Conservation (phyloP, 345 rosid genomes). For the Carallia pectinifolia region DNA sequence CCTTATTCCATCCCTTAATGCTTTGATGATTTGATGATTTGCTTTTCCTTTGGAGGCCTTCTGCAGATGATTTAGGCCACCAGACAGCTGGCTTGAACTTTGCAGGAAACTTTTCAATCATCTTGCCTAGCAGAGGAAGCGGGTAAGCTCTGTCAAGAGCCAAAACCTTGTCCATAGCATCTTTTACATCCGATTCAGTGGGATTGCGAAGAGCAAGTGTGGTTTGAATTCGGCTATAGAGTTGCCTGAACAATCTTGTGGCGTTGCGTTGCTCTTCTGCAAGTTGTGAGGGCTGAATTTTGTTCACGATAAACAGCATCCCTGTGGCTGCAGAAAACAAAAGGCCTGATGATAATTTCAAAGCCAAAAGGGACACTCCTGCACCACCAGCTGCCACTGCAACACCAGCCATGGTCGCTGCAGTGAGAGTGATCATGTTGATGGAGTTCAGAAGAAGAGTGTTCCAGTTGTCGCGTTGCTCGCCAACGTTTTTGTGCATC, state of each 20-base stretch:
- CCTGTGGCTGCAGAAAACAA: conserved; percentile 36
- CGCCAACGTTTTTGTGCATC: conserved; percentile 66
- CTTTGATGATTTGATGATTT: neutral
- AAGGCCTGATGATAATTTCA: conserved; percentile 41
- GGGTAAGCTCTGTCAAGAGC: conserved; percentile 42
- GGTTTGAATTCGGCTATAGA: conserved; percentile 20
- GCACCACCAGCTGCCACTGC: conserved; percentile 24
- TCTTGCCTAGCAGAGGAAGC: conserved; percentile 37
- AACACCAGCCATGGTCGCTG: conserved; percentile 53
- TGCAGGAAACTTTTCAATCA: conserved; percentile 36
- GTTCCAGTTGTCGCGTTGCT: conserved; percentile 73
- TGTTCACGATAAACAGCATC: conserved; percentile 34
- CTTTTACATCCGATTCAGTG: conserved; percentile 20
- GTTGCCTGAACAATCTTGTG: conserved; percentile 31
- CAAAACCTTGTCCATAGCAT: conserved; percentile 27
- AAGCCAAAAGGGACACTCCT: conserved; percentile 30
- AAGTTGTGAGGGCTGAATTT: conserved; percentile 45
- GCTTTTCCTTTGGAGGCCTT: neutral
- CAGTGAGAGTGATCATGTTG: conserved; percentile 66
- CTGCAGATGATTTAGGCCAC: conserved; percentile 25
- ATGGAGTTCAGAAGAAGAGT: conserved; percentile 56
- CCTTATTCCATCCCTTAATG: conserved; percentile 34
- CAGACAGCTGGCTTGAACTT: conserved; percentile 34
- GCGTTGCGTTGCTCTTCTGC: conserved; percentile 47
- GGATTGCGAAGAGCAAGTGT: conserved; percentile 17